Evolutionary conservation across 306 rosid genomes (phyloP), one percentile per base, ranked within the genome.

Genomic region (Prinsepia uniflora): DNA sequence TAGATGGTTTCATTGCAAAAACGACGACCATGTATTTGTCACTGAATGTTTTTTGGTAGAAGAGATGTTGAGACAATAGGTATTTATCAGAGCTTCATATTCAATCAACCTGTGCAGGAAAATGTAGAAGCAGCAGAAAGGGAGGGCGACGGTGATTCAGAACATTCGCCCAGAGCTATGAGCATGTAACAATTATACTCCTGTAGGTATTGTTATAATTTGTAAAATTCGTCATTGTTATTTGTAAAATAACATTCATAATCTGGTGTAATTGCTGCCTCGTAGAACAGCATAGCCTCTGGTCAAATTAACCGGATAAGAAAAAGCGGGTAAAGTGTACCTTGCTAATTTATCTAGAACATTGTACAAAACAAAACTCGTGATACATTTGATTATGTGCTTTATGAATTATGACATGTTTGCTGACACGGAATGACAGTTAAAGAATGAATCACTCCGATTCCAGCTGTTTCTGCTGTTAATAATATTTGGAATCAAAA

Each of bases 141-240:
- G 70, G 91, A 90, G 56, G 68, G 78, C 47, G 96, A 88, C 70
- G 85, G 91, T 19, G 98, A 92, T 69, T 63, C 92, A 2, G 92
- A 93, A 74, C 85, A 82, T 80, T 77, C 96, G 44, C 83, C 98
- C 47, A 88, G 96, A 80, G 96, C 96, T 73, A 84, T 90, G 90
- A 88, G 98, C 90, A 79, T 92, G 89, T 81, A 83, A 81, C 78
- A 42, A 43, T 64, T 62, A 40, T 75, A 52, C 67, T 61, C 62
- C 65, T 70, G 14, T 72, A 61, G 70, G 65, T 44, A 18, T 57
- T 69, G 66, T 75, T 71, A 75, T 63, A 69, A 68, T 75, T 71
- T 84, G 81, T 54, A 69, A 68, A 40, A 68, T 68, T 48, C 9
- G 59, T 71, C 70, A 62, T 82, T 74, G 62, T 78, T 56, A 81